Evolutionary conservation across 2,329 filamentous ascomycete species (phyloP).

Genomic region (Epicoccum sorghinum): DNA sequence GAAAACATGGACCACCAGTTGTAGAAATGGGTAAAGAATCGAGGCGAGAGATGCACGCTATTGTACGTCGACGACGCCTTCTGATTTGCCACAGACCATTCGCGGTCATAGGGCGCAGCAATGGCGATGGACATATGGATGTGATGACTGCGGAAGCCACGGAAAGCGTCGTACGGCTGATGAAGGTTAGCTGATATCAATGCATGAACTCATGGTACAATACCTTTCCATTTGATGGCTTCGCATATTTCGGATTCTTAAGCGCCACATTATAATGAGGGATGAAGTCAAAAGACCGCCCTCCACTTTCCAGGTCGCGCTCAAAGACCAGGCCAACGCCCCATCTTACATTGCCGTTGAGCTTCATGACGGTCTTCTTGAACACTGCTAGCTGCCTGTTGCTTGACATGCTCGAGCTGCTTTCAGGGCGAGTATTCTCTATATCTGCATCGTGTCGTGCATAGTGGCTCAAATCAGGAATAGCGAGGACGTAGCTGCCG

Average conservation of each 20-base stretch:
- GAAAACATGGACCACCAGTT: conserved; percentile 98
- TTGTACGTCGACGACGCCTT: conserved; percentile 91
- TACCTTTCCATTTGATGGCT: conserved; percentile 57
- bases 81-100: conserved; percentile 79
- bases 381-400: conserved; percentile 80
- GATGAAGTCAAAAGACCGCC: conserved; percentile 83
- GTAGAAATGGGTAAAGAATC: conserved; percentile 98
- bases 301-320: conserved; percentile 72
- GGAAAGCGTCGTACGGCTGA: conserved; percentile 83
- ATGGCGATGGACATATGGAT: conserved; percentile 95
- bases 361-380: conserved; percentile 98
- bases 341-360: conserved; percentile 95
- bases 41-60: conserved; percentile 89
- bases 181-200: conserved; percentile 24
- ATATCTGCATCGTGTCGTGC: conserved; percentile 68
- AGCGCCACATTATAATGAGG: conserved; percentile 92
- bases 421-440: conserved; percentile 57
- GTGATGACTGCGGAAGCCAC: conserved; percentile 93
- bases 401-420: conserved; percentile 64
- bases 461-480: conserved; percentile 91
- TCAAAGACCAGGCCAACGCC: conserved; percentile 92
- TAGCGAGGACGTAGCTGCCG: conserved; percentile 90
- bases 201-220: not conserved
- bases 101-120: conserved; percentile 81
- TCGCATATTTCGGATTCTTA: conserved; percentile 78